Evolutionary conservation across 495 filamentous ascomycete genomes (phyloP), one percentile per base, ranked within the genome.

Genomic region (Tuber brumale): DNA sequence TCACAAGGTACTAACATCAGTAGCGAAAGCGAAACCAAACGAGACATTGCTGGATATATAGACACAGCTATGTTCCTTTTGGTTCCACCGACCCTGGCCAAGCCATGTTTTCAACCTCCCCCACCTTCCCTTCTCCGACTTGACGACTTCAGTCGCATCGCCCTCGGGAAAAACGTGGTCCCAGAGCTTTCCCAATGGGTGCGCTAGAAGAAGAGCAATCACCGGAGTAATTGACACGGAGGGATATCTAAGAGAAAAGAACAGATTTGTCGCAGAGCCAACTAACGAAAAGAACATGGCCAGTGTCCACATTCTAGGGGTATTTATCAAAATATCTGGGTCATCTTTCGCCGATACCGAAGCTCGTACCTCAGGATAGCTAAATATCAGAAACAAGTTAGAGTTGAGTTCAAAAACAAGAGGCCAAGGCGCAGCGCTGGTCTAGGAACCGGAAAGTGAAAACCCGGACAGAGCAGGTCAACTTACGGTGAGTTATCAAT

Each of bases 21-120:
- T 93, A 69, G 91, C 91, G 84, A 94, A 95, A 39, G 92, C 92
- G 85, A 95, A 95, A 0, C 92, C 93, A 81, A 95, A 95, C n/a
- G 92, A 93, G 42, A 95, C 92, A 83, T 95, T 95, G 84, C 93
- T 94, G 86, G 90, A 92, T 79, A 94, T 92, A 80, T 94, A 95
- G 74, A 95, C 91, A 83, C 92, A 95, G 72, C 89, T 91, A 84
- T 95, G 92, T 83, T 95, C 92, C 82, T 95, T 94, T 79, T 92
- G 90, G 81, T 95, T 95, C 92, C 92, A 95, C 45, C 85, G 87
- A 6, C 92, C 92, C 79, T 94, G 93, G 19, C 90, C 91, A 19
- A 95, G 85, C 92, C 92, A 94, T 8, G 92, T 85, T 71, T 91
- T 89, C 27, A 90, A 71, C 23, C 86, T 84, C 69, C 85, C 84